A percentile compares a stretch with the other conserved stretches of the same genome.
Conservation (phyloP, 306 rosid genomes). For the Gynostemma pentaphyllum region DNA sequence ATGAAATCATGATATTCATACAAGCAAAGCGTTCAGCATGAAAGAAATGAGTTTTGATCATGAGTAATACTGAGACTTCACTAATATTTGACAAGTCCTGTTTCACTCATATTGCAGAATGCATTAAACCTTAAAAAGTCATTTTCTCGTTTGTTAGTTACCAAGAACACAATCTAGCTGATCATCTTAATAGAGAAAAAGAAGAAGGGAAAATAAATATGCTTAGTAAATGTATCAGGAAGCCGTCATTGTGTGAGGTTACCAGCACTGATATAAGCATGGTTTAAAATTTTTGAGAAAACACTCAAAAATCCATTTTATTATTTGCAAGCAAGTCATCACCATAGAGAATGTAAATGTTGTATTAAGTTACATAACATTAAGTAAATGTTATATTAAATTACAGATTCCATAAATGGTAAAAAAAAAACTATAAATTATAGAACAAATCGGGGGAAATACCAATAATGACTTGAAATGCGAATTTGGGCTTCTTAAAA, state of each 20-base stretch:
- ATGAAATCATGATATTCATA: neutral
- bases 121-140: conserved; percentile 3
- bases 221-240: neutral
- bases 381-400: conserved; percentile 16
- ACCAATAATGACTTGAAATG: neutral
- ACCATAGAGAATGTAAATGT: neutral
- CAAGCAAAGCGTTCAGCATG: neutral
- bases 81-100: neutral
- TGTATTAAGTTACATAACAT: too few species aligned
- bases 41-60: neutral
- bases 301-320: too few species aligned
- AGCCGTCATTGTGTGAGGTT: neutral
- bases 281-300: too few species aligned
- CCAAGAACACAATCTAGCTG: too few species aligned
- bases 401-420: neutral
- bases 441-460: neutral
- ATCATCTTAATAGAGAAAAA: neutral
- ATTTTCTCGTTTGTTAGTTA: too few species aligned
- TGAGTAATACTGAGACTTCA: neutral
- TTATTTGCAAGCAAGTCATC: neutral
- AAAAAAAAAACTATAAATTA: neutral
- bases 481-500: neutral
- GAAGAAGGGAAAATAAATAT: too few species aligned
- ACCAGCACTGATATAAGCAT: neutral
- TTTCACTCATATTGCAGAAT: neutral